Base-by-base conservation (phyloP, 306 rosid genomes). In the Glycine tomentella region DNA sequence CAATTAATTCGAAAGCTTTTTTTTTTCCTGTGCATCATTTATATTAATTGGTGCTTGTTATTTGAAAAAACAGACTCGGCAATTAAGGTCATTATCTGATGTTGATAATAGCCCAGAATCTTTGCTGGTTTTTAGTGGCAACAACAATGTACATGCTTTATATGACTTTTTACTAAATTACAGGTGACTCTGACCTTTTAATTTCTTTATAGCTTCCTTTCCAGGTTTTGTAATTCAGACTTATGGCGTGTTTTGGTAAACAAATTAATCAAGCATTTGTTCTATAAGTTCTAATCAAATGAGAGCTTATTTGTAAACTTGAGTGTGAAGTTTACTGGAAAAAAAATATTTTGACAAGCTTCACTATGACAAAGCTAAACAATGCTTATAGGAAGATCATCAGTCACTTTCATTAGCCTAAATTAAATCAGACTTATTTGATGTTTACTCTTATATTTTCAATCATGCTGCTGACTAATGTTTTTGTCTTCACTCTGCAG, bases 41-140 rank as follows among this genome's bases (percentile, higher is more conserved):
- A 46, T 61, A 46, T 58, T 45, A n/a, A 80, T 78, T 59, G 46
- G 53, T 78, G 51, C 38, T 36, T 80, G 52, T 71, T 44, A 45
- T 53, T 66, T 59, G 42, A 67, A 75, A 40, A 65, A 75, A 77
- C 94, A 95, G 99, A 87, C 93, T 44, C 94, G 90, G 40, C 88
- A 94, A 53, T 33, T 49, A 81, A 84, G 87, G 67, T 85, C 97
- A 72, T 82, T 84, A 74, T 85, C 91, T 72, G 93, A 95, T 33
- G 84, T 93, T 11, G 97, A 90, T 84, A 92, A 89, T 79, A 93
- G 84, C 85, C 84, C 97, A 8, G 90, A 96, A 78, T 96, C 99
- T 69, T 84, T 93, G 79, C 92, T 96, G 82, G 83, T 79, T 84
- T 88, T 93, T 84, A 84, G 86, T 69, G 97, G 93, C 88, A 90